Conservation (phyloP, 2,329 filamentous ascomycete genomes). For the Monilinia aucupariae region DNA sequence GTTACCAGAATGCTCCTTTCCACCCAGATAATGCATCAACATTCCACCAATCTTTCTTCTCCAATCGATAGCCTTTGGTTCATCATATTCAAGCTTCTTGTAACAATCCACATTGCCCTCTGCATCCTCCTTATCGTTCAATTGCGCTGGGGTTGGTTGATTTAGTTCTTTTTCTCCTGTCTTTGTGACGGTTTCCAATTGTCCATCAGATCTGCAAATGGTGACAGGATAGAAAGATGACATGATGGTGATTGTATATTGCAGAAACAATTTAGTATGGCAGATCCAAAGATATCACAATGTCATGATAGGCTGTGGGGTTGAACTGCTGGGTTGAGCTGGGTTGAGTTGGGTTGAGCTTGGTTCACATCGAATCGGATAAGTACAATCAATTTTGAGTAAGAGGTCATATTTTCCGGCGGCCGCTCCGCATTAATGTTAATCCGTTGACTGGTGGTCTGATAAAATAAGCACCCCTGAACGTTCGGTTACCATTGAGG, state of each 20-base stretch:
- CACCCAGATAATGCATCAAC: slow-evolving; percentile 46
- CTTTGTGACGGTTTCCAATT: slow-evolving; percentile 24
- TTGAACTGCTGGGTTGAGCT: no score
- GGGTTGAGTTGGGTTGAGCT: not conserved
- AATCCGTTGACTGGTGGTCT: not conserved
- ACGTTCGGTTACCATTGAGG: not conserved
- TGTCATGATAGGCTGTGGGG: not conserved
- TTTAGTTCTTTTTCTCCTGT: slow-evolving; percentile 39
- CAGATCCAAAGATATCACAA: not conserved
- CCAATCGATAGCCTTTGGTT: slow-evolving; percentile 52
- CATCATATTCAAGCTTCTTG: slow-evolving; percentile 44
- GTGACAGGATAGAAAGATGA: slow-evolving; percentile 28
- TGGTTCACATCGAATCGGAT: not conserved
- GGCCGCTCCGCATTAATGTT: not conserved
- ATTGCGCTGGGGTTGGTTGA: slow-evolving; percentile 46
- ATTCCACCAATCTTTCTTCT: slow-evolving; percentile 54
- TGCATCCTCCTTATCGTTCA: slow-evolving; percentile 46
- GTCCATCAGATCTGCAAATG: slow-evolving; percentile 31
- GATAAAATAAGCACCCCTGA: not conserved
- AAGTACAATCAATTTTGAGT: not conserved
- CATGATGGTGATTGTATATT: slow-evolving; percentile 19
- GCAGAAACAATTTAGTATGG: not conserved
- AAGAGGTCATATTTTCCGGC: not conserved
- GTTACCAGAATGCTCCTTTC: slow-evolving; percentile 27
- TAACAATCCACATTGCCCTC: slow-evolving; percentile 52